Conservation (phyloP, 192 early-diverging fungal species). For the Coemansia sp. region DNA sequence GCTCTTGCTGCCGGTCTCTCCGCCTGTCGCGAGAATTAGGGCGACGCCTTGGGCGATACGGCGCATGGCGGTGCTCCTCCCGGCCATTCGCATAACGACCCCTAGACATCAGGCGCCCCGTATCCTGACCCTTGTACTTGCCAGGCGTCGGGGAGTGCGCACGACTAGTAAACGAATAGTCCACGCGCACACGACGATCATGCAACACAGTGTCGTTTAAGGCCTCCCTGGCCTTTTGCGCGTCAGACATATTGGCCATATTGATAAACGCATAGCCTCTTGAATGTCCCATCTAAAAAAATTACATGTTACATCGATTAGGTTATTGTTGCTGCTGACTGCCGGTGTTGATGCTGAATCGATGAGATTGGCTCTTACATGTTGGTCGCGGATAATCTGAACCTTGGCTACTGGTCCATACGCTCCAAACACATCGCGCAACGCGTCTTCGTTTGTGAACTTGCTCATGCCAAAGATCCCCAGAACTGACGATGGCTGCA, state of each 20-base stretch:
- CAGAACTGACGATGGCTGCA: conserved; percentile 34
- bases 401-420: conserved; percentile 41
- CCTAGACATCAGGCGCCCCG: neutral
- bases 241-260: conserved; percentile 36
- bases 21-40: conserved; percentile 46
- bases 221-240: conserved; percentile 35
- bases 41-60: conserved; percentile 31
- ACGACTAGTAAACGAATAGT: conserved; percentile 43
- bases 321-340: conserved; percentile 10
- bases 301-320: neutral
- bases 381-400: conserved; percentile 48
- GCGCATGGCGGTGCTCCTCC: neutral
- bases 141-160: conserved; percentile 37
- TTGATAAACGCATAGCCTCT: conserved; percentile 49
- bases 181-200: conserved; percentile 47
- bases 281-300: conserved; percentile 45
- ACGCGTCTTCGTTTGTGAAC: conserved; percentile 41
- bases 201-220: conserved; percentile 29
- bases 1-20: conserved; percentile 22
- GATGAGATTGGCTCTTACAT: conserved; percentile 35
- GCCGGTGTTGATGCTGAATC: conserved; percentile 14
- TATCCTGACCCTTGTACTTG: conserved; percentile 40
- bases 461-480: conserved; percentile 59
- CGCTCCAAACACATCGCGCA: conserved; percentile 39
- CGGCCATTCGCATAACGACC: conserved; percentile 1